Evolutionary conservation across 2,329 filamentous ascomycete species (phyloP).

Genomic region (Fusarium nurragi): DNA sequence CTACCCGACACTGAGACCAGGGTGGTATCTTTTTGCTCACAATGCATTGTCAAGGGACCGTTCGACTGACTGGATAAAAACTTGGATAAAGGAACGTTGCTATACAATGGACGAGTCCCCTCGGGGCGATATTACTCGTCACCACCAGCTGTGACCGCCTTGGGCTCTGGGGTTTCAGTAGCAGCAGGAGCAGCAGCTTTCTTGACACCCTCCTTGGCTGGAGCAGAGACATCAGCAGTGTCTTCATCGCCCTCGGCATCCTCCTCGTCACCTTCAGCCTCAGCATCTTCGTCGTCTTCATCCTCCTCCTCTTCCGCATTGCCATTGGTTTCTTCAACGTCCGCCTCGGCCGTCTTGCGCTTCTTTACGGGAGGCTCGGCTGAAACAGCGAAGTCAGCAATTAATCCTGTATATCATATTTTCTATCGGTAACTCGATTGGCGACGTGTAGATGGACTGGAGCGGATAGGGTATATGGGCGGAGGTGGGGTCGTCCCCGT

Average conservation of each 20-base stretch:
- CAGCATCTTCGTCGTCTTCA: constrained; percentile 48
- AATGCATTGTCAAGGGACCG: not conserved
- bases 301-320: constrained; percentile 50
- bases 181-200: constrained; percentile 35
- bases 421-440: not conserved
- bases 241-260: constrained; percentile 45
- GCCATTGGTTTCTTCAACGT: constrained; percentile 48
- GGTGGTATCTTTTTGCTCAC: not conserved
- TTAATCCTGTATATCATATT: not conserved
- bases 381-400: constrained; percentile 4
- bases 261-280: constrained; percentile 42
- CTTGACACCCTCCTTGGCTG: constrained; percentile 39
- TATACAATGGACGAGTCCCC: constrained; percentile 17
- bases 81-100: constrained; percentile 12
- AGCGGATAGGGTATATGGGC: not conserved
- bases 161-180: constrained; percentile 43
- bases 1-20: not conserved
- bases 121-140: constrained; percentile 36
- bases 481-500: constrained; percentile 3
- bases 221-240: constrained; percentile 31
- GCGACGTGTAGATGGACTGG: not conserved
- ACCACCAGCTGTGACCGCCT: constrained; percentile 45
- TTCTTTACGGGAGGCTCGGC: constrained; percentile 58
- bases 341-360: constrained; percentile 56
- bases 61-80: not conserved